Conservation (phyloP, 163 green algal species). For the Chlamydomonas reinhardtii region DNA sequence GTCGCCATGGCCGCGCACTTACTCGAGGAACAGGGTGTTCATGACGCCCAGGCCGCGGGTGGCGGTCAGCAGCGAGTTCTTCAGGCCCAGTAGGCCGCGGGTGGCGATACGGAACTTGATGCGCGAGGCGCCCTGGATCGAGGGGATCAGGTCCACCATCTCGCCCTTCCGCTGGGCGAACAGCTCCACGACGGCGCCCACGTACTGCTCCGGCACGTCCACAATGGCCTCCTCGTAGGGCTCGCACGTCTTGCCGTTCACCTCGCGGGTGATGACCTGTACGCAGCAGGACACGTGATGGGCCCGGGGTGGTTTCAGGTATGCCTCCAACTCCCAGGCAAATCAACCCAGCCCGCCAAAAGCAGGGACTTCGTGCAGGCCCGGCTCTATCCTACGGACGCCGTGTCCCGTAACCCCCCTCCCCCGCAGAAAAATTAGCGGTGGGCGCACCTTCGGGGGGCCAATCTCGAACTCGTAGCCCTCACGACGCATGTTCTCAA, state of each 20-base stretch:
- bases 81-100: constrained; percentile 89
- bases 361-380: too few species aligned
- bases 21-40: constrained; percentile 94
- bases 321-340: too few species aligned
- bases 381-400: too few species aligned
- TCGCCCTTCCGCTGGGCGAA: constrained; percentile 93
- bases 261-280: constrained; percentile 87
- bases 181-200: constrained; percentile 90
- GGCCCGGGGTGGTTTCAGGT: too few species aligned
- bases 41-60: constrained; percentile 96
- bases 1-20: constrained; percentile 27
- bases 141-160: constrained; percentile 51
- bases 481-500: constrained; percentile 99
- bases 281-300: too few species aligned
- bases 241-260: constrained; percentile 89
- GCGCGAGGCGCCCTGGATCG: constrained; percentile 63
- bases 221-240: constrained; percentile 95
- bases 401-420: too few species aligned
- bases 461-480: constrained; percentile 98
- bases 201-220: constrained; percentile 83
- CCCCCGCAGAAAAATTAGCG: background rate
- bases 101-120: constrained; percentile 91
- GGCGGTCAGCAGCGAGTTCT: constrained; percentile 97
- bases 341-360: too few species aligned
- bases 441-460: constrained; percentile 75